Base-by-base conservation (phyloP, 2,329 filamentous ascomycete genomes). In the Paecilomyces sp. region DNA sequence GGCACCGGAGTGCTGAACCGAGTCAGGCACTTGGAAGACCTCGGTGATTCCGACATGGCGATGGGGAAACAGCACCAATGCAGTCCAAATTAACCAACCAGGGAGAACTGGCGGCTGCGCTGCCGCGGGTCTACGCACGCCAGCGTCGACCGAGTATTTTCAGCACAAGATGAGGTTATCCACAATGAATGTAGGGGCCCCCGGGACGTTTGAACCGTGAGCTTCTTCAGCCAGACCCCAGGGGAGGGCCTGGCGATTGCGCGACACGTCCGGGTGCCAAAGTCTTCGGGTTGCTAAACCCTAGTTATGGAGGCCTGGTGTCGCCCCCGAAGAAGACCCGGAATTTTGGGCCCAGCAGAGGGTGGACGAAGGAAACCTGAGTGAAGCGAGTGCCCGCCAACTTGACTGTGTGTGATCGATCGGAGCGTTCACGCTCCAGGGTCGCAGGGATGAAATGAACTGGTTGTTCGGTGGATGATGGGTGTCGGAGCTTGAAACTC, bases 241-340 rank as follows among this genome's bases (percentile, higher is more conserved):
- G 64, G 62, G 63, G 69, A 74, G 75, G 75, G 74, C 67, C 71
- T 75, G 74, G 69, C 70, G 36, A 41, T 41, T 41, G n/a, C 36
- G 36, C 36, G 71, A 67, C 63, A 68, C 70, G 68, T 71, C 64
- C 67, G 69, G 65, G 65, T 68, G 67, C 70, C 74, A 76, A 74
- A 68, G 65, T 67, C 64, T 62, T 58, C 57, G 61, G 62, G 62
- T 62, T 61, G 61, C 65, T 66, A 76, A 76, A 75, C 69, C 82
- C 77, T 93, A 80, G 36, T 97, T 97, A 97, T 84, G 93, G 93
- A 76, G 94, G 93, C 81, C 96, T 93, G 83, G 92, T 94, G 83
- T 94, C 91, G 82, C 92, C 90, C 89, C 93, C 92, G 83, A 88
- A 88, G 79, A 93, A 93, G 87, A 95, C 92, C 92, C 92, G 91